Conservation (phyloP, 495 filamentous ascomycete genomes). For the Talaromyces thailandensis region DNA sequence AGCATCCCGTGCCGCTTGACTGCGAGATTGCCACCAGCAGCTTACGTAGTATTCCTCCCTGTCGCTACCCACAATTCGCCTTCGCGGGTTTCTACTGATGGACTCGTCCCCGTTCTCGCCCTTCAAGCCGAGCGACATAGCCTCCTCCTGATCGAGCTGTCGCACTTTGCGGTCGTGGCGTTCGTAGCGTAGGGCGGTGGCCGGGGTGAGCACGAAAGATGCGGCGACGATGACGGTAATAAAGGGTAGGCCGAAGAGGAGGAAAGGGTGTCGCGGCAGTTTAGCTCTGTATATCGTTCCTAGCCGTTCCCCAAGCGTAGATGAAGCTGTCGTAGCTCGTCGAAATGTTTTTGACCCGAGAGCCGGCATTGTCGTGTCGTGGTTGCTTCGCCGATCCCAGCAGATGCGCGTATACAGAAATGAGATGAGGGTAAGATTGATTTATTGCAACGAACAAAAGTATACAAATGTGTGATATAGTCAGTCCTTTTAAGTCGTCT, state of each 20-base stretch:
- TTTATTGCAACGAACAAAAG: too few species aligned
- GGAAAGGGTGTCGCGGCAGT: conserved; percentile 71
- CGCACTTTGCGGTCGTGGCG: conserved; percentile 79
- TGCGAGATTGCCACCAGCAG: conserved; percentile 12
- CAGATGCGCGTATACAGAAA: background rate
- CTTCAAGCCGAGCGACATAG: conserved; percentile 59
- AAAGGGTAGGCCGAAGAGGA: conserved; percentile 95
- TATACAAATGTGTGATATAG: too few species aligned
- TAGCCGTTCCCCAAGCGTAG: conserved; percentile 50
- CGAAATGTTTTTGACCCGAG: conserved; percentile 70
- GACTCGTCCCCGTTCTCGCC: conserved; percentile 34
- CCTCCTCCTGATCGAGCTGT: conserved; percentile 72
- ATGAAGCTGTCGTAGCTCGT: conserved; percentile 32
- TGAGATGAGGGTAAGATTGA: background rate
- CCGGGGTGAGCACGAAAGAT: conserved; percentile 89
- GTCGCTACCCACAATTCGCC: conserved; percentile 44
- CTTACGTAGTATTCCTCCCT: conserved; percentile 94
- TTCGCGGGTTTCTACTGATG: conserved; percentile 37
- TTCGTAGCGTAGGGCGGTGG: conserved; percentile 88
- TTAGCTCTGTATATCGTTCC: conserved; percentile 64
- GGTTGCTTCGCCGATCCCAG: background rate
- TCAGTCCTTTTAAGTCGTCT: background rate
- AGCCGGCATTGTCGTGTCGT: conserved; percentile 46
- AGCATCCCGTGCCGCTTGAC: conserved; percentile 3
- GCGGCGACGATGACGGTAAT: conserved; percentile 85